These are phyloP conservation scores for Scytalidium lignicola DNA, from an alignment of 2,329 filamentous ascomycete genomes.

Conservation along the genomic window DNA sequence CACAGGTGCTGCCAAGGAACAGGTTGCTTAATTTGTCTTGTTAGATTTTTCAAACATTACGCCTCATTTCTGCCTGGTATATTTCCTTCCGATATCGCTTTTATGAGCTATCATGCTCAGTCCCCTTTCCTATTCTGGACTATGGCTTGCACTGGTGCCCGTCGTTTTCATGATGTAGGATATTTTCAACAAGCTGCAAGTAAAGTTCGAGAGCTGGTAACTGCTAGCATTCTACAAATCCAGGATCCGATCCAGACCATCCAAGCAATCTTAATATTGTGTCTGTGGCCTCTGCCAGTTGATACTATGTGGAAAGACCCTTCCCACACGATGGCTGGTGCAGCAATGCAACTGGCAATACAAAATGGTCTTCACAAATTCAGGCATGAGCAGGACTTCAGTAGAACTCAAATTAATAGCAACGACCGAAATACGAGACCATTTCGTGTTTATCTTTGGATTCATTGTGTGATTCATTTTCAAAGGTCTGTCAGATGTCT, in stretches of 20 bases:
- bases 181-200: slow-evolving; percentile 28
- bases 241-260: slow-evolving; percentile 31
- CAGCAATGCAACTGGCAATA: slow-evolving; percentile 34
- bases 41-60: no score
- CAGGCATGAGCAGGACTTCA: slow-evolving; percentile 35
- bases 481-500: slow-evolving; percentile 24
- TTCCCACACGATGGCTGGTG: slow-evolving; percentile 33
- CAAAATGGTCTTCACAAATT: slow-evolving; percentile 35
- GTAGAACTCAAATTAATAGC: slow-evolving; percentile 30
- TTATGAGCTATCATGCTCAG: no score
- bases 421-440: slow-evolving; percentile 27
- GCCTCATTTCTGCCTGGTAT: no score
- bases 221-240: slow-evolving; percentile 31
- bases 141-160: slow-evolving; percentile 33
- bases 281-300: slow-evolving; percentile 35
- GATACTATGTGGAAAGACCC: slow-evolving; percentile 36
- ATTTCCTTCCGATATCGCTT: no score
- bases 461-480: slow-evolving; percentile 31
- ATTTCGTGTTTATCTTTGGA: slow-evolving; percentile 31
- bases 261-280: slow-evolving; percentile 33
- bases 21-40: no score
- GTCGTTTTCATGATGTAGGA: slow-evolving; percentile 31
- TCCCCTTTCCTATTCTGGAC: slow-evolving; percentile 31
- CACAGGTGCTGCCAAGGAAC: no score
- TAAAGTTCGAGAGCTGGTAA: slow-evolving; percentile 29